Evolutionary conservation across 2,329 filamentous ascomycete genomes (phyloP), one percentile per base, ranked within the genome.

Genomic region (Fusarium equiseti): DNA sequence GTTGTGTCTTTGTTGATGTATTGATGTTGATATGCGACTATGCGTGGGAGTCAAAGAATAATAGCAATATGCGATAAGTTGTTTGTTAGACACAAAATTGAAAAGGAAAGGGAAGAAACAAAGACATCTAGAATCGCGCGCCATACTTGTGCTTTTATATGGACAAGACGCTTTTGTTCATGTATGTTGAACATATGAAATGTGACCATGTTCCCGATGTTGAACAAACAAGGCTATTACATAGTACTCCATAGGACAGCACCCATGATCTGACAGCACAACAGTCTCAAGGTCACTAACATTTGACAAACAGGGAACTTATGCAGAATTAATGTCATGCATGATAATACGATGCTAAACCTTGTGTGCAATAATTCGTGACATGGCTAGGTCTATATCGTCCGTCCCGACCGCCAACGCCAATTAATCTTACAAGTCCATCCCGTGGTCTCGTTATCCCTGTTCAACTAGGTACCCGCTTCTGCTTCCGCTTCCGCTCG

Each of bases 341-440:
- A 67, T 66, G 45, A 54, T 73, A 67, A 58, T 74, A 66, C 71
- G 49, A 71, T 74, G 51, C 66, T 67, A 71, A 71, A 50, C 67
- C 65, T 68, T 54, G 63, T 54, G 63, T 67, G 61, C 73, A 70
- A 72, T 68, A 74, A 53, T 68, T 69, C 56, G 64, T 68, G 66
- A 75, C 73, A 72, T 66, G 70, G 72, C 63, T 69, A 65, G 59
- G 69, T 72, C 66, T 73, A 74, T 72, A 70, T 72, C 70, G 71
- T 73, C 72, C 73, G 46, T 75, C 67, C 73, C 70, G 63, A 73
- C 75, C 71, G 71, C 71, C 70, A 77, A 77, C 78, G 77, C 77
- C 77, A 71, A 70, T 71, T 74, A 78, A 72, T 77, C 71, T 73
- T 78, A 77, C 76, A 79, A 72, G 70, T 70, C 71, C 69, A 66